phyloP scores from a whole-genome alignment of 768 basidiomycete species.

The Kondoa subrosea region DNA sequence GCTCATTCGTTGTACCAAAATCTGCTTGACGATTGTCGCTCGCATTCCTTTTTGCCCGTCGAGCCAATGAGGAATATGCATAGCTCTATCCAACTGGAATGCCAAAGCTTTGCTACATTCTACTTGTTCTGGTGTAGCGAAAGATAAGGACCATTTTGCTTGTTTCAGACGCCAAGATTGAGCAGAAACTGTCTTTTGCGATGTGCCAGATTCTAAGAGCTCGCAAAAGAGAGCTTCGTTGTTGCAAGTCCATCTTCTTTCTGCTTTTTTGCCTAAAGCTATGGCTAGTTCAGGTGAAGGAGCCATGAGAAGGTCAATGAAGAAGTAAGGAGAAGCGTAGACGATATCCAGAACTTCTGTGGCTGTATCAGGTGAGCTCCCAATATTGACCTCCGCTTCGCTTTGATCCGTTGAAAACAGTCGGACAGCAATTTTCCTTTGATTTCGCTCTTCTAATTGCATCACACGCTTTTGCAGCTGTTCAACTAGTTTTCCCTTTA shows the following conservation, averaged over 20 bases:
- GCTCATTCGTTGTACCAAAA: constrained; percentile 35
- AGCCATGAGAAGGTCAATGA: constrained; percentile 38
- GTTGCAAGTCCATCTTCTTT: constrained; percentile 31
- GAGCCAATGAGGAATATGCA: constrained; percentile 20
- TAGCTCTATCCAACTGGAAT: not conserved
- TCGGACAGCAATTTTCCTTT: not conserved
- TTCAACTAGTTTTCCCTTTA: constrained; percentile 27
- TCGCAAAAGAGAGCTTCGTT: constrained; percentile 32
- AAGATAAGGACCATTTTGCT: constrained; percentile 14
- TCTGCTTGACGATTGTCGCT: constrained; percentile 27
- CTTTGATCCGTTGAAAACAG: not conserved
- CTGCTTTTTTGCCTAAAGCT: constrained; percentile 29
- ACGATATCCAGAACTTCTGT: constrained; percentile 32
- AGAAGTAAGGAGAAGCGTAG: constrained; percentile 40
- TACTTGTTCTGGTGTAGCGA: constrained; percentile 30
- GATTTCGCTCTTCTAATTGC: not conserved
- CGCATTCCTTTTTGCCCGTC: constrained; percentile 19
- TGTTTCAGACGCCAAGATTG: no score
- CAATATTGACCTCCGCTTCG: not conserved
- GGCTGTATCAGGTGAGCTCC: not conserved
- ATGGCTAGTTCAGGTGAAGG: constrained; percentile 39
- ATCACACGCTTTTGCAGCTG: not conserved
- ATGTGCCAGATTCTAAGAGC: constrained; percentile 30
- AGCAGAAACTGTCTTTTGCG: not conserved
- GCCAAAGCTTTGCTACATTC: constrained; percentile 5